Conservation (phyloP, 164 flowering plant genomes). For the Vitis riparia region DNA sequence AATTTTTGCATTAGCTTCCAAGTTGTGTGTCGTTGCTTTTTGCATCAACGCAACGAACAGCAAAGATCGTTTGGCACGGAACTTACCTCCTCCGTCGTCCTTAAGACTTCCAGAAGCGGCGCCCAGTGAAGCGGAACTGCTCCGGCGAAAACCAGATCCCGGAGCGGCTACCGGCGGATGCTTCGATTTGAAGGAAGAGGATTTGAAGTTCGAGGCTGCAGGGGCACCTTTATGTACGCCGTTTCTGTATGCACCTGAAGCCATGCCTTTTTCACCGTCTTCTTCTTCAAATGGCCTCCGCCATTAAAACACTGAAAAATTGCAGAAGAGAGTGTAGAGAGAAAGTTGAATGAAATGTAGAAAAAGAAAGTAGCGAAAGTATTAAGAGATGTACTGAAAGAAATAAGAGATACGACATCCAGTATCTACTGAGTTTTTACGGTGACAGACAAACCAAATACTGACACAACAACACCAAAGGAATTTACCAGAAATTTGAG, state of each 20-base stretch:
- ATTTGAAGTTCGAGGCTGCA: conserved; percentile 24
- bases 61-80: background rate
- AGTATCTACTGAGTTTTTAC: too few relatives aligned
- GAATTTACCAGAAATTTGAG: too few relatives aligned
- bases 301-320: background rate
- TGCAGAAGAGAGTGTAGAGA: background rate
- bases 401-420: too few relatives aligned
- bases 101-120: conserved; percentile 9
- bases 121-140: conserved; percentile 29
- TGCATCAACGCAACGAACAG: too few relatives aligned
- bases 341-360: background rate
- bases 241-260: conserved; percentile 29
- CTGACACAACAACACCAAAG: too few relatives aligned
- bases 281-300: conserved; percentile 4
- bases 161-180: conserved; percentile 20
- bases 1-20: background rate
- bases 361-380: too few relatives aligned
- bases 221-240: conserved; percentile 21
- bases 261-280: conserved; percentile 17
- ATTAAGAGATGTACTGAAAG: too few relatives aligned
- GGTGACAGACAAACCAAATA: too few relatives aligned
- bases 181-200: conserved; percentile 45
- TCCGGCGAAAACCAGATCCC: conserved; percentile 39
- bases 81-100: conserved; percentile 42
- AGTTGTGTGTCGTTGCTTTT: background rate